These are phyloP conservation scores for Leccinum griseonigrum DNA, from an alignment of 1,284 basidiomycete species.

Conservation along the genomic window DNA sequence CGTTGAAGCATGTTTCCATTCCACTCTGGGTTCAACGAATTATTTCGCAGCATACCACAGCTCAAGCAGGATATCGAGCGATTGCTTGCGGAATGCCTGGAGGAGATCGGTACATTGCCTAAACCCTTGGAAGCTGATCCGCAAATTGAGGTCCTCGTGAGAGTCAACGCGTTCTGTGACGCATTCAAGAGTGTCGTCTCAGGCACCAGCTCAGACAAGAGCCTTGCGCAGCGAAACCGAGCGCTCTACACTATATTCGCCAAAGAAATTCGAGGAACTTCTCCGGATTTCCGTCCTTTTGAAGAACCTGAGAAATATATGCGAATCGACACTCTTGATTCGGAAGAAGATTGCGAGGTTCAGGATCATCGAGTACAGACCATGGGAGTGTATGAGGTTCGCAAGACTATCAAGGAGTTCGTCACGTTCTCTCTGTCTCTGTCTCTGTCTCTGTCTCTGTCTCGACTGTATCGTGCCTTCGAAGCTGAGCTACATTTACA, in stretches of 20 bases:
- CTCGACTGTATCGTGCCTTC: background rate
- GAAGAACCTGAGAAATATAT: conserved; percentile 1
- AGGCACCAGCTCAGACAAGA: conserved; percentile 35
- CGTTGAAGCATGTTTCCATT: background rate
- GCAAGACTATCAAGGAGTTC: conserved; percentile 32
- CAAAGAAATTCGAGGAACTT: conserved; percentile 36
- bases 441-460: no score
- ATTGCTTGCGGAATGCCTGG: conserved; percentile 36
- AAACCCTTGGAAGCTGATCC: conserved; percentile 40
- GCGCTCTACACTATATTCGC: conserved; percentile 36
- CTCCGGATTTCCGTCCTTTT: conserved; percentile 42
- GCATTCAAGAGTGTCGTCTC: conserved; percentile 37
- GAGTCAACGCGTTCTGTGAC: conserved; percentile 45
- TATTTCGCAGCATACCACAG: conserved; percentile 40
- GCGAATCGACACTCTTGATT: conserved; percentile 14
- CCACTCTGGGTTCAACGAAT: conserved; percentile 7
- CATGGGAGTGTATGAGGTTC: conserved; percentile 33
- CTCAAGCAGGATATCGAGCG: conserved; percentile 37
- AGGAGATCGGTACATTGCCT: conserved; percentile 44
- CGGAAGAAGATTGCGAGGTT: background rate
- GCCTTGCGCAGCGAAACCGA: conserved; percentile 38
- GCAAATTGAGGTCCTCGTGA: conserved; percentile 42
- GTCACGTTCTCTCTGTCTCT: background rate
- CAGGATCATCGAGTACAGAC: conserved; percentile 5
- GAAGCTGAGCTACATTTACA: conserved; percentile 19